Percentiles rank a stretch among this genome's conserved stretches.
Conservation (phyloP, 2,329 filamentous ascomycete species). For the Hymenoscyphus scutula region DNA sequence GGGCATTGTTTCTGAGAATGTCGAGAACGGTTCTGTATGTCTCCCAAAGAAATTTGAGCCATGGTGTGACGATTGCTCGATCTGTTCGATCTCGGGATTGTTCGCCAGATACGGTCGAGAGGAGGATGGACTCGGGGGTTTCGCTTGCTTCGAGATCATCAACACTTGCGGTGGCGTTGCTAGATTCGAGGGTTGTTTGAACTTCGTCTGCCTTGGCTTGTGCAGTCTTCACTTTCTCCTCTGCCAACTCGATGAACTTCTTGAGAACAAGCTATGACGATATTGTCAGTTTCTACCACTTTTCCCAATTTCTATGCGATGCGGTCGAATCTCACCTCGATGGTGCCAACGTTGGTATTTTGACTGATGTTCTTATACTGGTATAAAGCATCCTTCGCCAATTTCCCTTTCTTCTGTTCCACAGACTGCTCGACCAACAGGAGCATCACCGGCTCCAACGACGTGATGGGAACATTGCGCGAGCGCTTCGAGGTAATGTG, state of each 20-base stretch:
- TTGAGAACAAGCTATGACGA: slow-evolving; percentile 75
- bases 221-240: slow-evolving; percentile 92
- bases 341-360: slow-evolving; percentile 97
- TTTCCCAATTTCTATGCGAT: background rate
- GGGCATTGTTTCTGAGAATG: slow-evolving; percentile 98
- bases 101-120: slow-evolving; percentile 96
- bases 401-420: slow-evolving; percentile 95
- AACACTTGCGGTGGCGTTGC: slow-evolving; percentile 68
- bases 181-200: slow-evolving; percentile 80
- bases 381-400: slow-evolving; percentile 97
- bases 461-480: slow-evolving; percentile 93
- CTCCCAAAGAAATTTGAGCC: slow-evolving; percentile 99
- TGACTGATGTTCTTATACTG: slow-evolving; percentile 99
- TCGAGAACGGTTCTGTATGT: slow-evolving; percentile 98
- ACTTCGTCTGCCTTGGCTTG: slow-evolving; percentile 96
- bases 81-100: slow-evolving; percentile 97
- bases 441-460: slow-evolving; percentile 97
- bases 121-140: slow-evolving; percentile 95
- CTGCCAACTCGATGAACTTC: slow-evolving; percentile 95
- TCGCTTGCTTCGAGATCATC: slow-evolving; percentile 97
- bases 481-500: slow-evolving; percentile 98
- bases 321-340: slow-evolving; percentile 64
- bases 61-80: slow-evolving; percentile 95
- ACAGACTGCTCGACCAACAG: slow-evolving; percentile 95
- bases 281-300: background rate